A percentile compares a stretch with the other conserved stretches of the same genome.
phyloP scores from a whole-genome alignment of 768 basidiomycete species.

The Russula compacta region DNA sequence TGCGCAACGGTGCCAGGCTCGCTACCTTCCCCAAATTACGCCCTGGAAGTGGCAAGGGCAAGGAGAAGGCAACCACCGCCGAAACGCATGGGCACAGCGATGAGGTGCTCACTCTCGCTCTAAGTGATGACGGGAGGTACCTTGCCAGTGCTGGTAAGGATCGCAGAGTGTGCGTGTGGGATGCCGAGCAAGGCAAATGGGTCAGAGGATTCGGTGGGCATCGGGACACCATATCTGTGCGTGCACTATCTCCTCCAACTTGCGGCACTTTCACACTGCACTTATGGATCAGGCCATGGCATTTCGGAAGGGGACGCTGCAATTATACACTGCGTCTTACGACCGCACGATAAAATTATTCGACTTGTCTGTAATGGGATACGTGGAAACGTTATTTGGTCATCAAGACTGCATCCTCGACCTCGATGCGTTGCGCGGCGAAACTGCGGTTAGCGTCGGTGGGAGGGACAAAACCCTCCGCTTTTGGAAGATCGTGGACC shows the following conservation, averaged over 20 bases:
- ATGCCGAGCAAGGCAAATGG: constrained; percentile 67
- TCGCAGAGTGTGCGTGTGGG: constrained; percentile 77
- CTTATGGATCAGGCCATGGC: constrained; percentile 42
- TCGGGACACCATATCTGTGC: constrained; percentile 57
- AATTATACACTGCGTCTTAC: constrained; percentile 68
- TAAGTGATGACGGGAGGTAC: constrained; percentile 78
- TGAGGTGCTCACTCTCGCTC: constrained; percentile 73
- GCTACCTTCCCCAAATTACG: constrained; percentile 53
- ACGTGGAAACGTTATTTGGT: constrained; percentile 94
- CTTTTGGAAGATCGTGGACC: constrained; percentile 95
- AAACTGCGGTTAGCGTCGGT: constrained; percentile 81
- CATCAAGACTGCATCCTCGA: constrained; percentile 84
- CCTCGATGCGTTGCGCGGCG: constrained; percentile 73
- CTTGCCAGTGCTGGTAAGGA: constrained; percentile 87
- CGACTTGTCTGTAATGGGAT: constrained; percentile 75
- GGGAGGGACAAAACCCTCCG: constrained; percentile 85
- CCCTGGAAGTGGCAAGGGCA: constrained; percentile 32
- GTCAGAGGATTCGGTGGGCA: constrained; percentile 74
- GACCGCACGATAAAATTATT: constrained; percentile 89
- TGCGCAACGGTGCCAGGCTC: constrained; percentile 51
- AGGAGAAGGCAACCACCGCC: constrained; percentile 46
- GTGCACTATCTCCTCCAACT: constrained; percentile 33
- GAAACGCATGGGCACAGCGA: constrained; percentile 73
- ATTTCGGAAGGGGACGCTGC: constrained; percentile 69
- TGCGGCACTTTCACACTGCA: constrained; percentile 27